Conservation (phyloP, 176 grass and related monocot species). For the Triticum aestivum region DNA sequence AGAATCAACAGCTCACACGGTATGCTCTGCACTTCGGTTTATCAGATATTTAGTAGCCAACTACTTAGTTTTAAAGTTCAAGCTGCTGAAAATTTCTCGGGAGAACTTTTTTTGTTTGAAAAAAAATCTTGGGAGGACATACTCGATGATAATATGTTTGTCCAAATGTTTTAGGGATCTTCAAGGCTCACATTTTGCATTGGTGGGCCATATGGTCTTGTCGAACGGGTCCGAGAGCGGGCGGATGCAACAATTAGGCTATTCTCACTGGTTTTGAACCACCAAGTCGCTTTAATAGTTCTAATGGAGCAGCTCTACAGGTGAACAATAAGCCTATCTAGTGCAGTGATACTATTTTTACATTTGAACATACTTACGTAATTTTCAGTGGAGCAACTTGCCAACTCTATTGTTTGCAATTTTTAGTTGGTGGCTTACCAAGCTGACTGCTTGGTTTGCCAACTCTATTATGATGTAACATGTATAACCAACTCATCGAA, state of each 20-base stretch:
- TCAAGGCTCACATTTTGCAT: slow-evolving; percentile 77
- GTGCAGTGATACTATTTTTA: background rate
- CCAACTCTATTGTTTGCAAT: background rate
- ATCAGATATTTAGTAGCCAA: background rate
- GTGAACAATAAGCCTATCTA: slow-evolving; percentile 29
- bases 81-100: background rate
- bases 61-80: background rate
- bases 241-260: slow-evolving; percentile 69
- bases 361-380: background rate
- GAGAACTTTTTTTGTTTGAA: background rate
- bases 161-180: slow-evolving; percentile 54
- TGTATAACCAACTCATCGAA: too few species aligned
- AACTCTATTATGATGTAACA: background rate
- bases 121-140: background rate
- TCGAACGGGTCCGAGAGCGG: slow-evolving; percentile 47
- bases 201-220: slow-evolving; percentile 86
- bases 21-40: slow-evolving; percentile 29
- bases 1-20: slow-evolving; percentile 27
- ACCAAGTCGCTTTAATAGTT: slow-evolving; percentile 85
- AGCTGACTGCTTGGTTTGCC: too few species aligned
- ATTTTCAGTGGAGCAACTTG: background rate
- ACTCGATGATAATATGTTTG: background rate
- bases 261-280: slow-evolving; percentile 90
- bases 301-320: slow-evolving; percentile 94
- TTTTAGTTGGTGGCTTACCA: too few species aligned